Base-by-base conservation (phyloP, 1,139 yeast species). In the Hansenula sp. region DNA sequence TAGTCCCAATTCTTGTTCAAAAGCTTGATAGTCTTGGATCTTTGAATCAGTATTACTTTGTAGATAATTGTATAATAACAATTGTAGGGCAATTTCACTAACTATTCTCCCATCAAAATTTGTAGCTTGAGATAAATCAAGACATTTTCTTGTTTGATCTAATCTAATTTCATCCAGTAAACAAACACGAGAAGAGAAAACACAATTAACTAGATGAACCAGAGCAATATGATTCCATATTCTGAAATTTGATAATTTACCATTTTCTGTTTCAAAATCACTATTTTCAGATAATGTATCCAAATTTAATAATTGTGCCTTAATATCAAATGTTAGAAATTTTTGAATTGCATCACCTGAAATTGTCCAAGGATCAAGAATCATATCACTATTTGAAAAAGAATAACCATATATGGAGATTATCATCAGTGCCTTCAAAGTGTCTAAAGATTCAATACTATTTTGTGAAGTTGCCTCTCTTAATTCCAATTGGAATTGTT, bases 51-150 rank as follows among this genome's bases (percentile, higher is more conserved):
- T 55, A 30, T 21, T 12, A 24, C 67, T 59, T 55, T 82, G 86
- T 29, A 82, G 66, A 57, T 73, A 84, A 47, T 76, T 77, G 61
- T 85, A 85, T 1, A 86, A 71, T 16, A 83, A 72, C 31, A 79
- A 63, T 45, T 84, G 77, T 11, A 85, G 71, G 17, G 82, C 77
- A 43, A 85, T 81, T 61, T 87, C 96, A 43, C 91, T 84, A 15
- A 86, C 84, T 81, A 87, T 85, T 48, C 95, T 66, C 13, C 90
- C 91, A 59, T 87, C 96, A 58, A 87, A 87, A 55, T 84, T 84
- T 3, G 93, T 84, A 0, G 93, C 81, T 38, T 78, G 71, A 2
- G 82, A 72, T 33, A 84, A 66, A 34, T 82, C 79, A 39, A 84
- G 66, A 1, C 84, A 76, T 9, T 84, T 72, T 19, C 79, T 72